Evolutionary conservation across 257 asterid genomes (phyloP), one percentile per base, ranked within the genome.

Genomic region (Solanum sejunctum): DNA sequence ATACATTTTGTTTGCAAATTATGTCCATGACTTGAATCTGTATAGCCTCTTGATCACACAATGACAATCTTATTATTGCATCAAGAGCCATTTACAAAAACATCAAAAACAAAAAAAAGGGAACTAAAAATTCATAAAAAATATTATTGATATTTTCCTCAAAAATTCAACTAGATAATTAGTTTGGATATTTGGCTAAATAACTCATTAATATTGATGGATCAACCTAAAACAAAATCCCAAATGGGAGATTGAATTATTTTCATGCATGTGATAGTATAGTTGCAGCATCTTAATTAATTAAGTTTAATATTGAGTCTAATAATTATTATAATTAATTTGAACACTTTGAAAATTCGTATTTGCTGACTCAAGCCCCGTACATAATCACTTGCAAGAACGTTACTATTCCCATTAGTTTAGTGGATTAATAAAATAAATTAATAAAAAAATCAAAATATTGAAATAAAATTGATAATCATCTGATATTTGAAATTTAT

Each of bases 341-440:
- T 77, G 45, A 13, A 77, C 82, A 49, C 21, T 77, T 77, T 23
- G 82, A 77, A 77, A 21, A 77, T 77, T 47, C 4, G n/a, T 73
- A 21, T 73, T 21, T 73, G 58, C 81, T 73, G 60, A 73, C 81
- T 77, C 82, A 77, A 77, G 8, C 23, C 26, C 45, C 61, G 82
- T 77, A 77, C 82, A 49, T 77, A 77, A 77, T 61, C 82, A 77
- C 82, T 77, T 51, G 82, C 82, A 77, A 77, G 61, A 77, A 77
- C 82, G 61, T 77, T 77, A 15, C 18, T 49, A 13, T 51, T 13
- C 43, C 41, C 16, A 77, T 51, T 77, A 51, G 8, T 49, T 77
- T 71, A 43, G 41, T 64, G 66, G 63, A 58, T 26, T 20, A 21
- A 57, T 8, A 3, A 57, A 56, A 18, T 7, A 56, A 56, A 56